These are phyloP conservation scores for Saccharomyces jurei DNA, from an alignment of 805 yeast species.

Conservation along the genomic window DNA sequence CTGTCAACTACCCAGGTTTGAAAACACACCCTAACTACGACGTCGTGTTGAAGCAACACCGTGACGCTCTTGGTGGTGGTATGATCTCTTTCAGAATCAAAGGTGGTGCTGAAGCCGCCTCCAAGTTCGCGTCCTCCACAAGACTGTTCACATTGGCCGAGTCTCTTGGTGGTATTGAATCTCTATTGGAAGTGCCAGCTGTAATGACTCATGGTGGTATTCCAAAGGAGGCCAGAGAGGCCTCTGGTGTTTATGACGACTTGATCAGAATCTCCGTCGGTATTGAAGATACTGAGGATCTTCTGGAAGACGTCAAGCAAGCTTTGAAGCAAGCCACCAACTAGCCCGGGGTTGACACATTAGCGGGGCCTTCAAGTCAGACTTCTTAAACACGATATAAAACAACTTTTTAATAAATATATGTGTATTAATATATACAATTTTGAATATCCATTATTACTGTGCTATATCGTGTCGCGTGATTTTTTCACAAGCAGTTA, in stretches of 20 bases:
- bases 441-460: not conserved
- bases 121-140: conserved; percentile 63
- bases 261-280: conserved; percentile 79
- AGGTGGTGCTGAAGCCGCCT: conserved; percentile 74
- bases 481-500: not conserved
- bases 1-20: conserved; percentile 81
- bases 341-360: not conserved
- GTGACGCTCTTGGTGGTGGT: conserved; percentile 84
- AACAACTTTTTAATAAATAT: not conserved
- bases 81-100: conserved; percentile 81
- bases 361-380: not conserved
- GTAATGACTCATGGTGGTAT: conserved; percentile 90
- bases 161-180: conserved; percentile 85
- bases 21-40: conserved; percentile 53
- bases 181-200: conserved; percentile 80
- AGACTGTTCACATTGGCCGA: conserved; percentile 80
- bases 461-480: not conserved
- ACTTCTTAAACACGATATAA: not conserved
- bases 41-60: conserved; percentile 66
- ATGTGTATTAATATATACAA: not conserved
- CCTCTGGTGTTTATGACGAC: conserved; percentile 73
- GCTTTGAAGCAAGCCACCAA: conserved; percentile 45
- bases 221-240: conserved; percentile 68
- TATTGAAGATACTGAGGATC: conserved; percentile 74
- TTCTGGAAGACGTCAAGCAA: conserved; percentile 60